phyloP scores from a whole-genome alignment of 2,329 filamentous ascomycete species.

The Acephala macrosclerotiorum region DNA sequence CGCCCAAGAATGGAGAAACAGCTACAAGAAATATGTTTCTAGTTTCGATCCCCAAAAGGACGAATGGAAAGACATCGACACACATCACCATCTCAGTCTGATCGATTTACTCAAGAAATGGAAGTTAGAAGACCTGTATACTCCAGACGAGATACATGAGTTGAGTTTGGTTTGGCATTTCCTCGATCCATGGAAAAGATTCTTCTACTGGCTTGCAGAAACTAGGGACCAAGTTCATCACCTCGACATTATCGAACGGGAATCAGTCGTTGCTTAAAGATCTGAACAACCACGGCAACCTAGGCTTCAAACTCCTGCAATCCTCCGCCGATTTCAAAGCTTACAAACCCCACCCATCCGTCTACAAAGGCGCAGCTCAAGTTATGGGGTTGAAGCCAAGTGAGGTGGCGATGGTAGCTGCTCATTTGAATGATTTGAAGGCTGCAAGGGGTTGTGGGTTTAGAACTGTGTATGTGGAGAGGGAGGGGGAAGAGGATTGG shows the following conservation, averaged over 20 bases:
- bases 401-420: constrained; percentile 79
- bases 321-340: constrained; percentile 75
- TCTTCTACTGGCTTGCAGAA: constrained; percentile 60
- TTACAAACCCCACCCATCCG: constrained; percentile 75
- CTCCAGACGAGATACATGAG: constrained; percentile 65
- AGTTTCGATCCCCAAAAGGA: constrained; percentile 55
- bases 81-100: constrained; percentile 73
- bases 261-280: constrained; percentile 73
- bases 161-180: constrained; percentile 77
- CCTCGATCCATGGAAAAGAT: constrained; percentile 74
- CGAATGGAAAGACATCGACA: constrained; percentile 73
- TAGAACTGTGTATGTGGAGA: constrained; percentile 77
- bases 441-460: constrained; percentile 71
- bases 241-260: constrained; percentile 77
- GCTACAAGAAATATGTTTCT: constrained; percentile 68
- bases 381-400: constrained; percentile 59
- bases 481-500: constrained; percentile 71
- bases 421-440: constrained; percentile 74
- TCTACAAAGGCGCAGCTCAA: constrained; percentile 73
- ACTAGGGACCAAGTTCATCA: constrained; percentile 61
- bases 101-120: constrained; percentile 62
- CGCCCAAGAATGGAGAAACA: constrained; percentile 73
- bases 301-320: constrained; percentile 69
- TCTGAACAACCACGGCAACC: constrained; percentile 61
- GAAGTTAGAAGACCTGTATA: constrained; percentile 65